Evolutionary conservation across 345 rosid species (phyloP).

Genomic region (Garcia nutans): DNA sequence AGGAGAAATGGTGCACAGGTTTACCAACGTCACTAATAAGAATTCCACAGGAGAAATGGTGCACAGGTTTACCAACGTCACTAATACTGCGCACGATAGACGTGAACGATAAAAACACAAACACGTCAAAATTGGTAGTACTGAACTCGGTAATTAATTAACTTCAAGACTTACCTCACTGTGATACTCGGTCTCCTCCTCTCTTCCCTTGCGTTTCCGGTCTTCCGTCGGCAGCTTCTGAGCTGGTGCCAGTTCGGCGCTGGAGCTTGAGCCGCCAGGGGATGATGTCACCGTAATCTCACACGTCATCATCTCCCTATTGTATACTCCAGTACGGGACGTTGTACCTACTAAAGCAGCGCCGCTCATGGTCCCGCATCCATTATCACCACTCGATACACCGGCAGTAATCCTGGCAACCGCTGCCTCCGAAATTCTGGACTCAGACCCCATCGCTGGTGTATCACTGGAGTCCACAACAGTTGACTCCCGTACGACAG

Average conservation of each 20-base stretch:
- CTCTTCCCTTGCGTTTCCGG: constrained; percentile 70
- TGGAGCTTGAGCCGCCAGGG: constrained; percentile 51
- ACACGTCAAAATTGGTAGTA: constrained; percentile 4
- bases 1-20: constrained; percentile 16
- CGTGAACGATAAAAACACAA: constrained; percentile 8
- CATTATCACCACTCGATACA: constrained; percentile 31
- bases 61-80: constrained; percentile 26
- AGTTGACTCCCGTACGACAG: constrained; percentile 50
- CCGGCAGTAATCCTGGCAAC: constrained; percentile 22
- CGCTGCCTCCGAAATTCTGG: constrained; percentile 40
- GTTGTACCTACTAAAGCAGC: constrained; percentile 27
- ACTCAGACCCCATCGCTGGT: constrained; percentile 29
- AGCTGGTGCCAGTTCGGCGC: constrained; percentile 41
- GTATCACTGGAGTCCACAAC: constrained; percentile 63
- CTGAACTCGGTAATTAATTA: constrained; percentile 13
- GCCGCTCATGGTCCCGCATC: constrained; percentile 28
- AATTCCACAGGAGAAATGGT: background rate
- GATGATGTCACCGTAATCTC: constrained; percentile 55
- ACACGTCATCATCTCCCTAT: constrained; percentile 24
- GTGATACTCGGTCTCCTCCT: constrained; percentile 52
- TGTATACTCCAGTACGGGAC: constrained; percentile 21
- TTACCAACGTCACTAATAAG: background rate
- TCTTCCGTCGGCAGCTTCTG: constrained; percentile 43
- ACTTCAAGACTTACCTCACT: constrained; percentile 58
- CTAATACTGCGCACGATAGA: constrained; percentile 24